Conservation (phyloP, 768 basidiomycete genomes). For the Mycena vitilis region DNA sequence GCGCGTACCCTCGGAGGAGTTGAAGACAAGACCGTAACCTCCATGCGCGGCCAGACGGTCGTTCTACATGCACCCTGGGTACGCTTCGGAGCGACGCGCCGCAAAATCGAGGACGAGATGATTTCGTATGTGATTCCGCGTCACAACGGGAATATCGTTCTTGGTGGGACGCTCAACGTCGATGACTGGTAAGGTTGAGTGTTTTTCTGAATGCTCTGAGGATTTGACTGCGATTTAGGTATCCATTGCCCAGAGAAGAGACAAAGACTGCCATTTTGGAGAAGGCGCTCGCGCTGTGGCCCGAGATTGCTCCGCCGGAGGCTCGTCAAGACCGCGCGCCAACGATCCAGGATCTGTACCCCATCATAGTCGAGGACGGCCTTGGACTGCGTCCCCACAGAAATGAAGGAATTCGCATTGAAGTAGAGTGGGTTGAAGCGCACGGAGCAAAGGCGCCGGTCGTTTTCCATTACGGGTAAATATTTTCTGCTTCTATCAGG, state of each 20-base stretch:
- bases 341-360: conserved; percentile 48
- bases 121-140: conserved; percentile 74
- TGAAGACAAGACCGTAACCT: conserved; percentile 66
- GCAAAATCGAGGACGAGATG: conserved; percentile 31
- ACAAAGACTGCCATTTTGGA: conserved; percentile 35
- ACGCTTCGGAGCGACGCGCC: conserved; percentile 37
- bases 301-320: conserved; percentile 50
- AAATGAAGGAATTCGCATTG: conserved; percentile 67
- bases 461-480: conserved; percentile 68
- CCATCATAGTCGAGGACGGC: conserved; percentile 55
- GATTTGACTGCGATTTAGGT: conserved; percentile 7
- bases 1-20: conserved; percentile 69
- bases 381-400: conserved; percentile 61
- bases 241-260: conserved; percentile 35
- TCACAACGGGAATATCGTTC: conserved; percentile 60
- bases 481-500: background rate
- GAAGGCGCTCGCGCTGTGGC: conserved; percentile 42
- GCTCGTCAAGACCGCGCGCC: conserved; percentile 44
- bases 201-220: background rate
- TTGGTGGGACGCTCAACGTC: conserved; percentile 68
- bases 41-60: conserved; percentile 74
- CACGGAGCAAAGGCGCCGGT: conserved; percentile 50
- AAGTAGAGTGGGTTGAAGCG: conserved; percentile 50
- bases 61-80: conserved; percentile 63
- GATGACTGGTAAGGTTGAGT: conserved; percentile 51